phyloP scores from a whole-genome alignment of 306 rosid species.

The Fragaria iinumae region DNA sequence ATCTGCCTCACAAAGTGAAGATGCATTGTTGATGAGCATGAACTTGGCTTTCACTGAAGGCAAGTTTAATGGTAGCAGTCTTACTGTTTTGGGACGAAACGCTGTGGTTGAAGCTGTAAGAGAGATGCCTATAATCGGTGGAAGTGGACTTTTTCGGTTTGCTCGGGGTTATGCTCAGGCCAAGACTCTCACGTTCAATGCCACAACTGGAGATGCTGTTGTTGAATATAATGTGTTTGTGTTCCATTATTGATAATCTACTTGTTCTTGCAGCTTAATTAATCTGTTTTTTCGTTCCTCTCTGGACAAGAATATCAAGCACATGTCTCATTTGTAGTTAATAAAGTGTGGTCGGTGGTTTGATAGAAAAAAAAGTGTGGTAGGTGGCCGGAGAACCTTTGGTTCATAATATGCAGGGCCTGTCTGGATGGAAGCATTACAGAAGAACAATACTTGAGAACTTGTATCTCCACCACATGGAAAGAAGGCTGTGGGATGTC shows the following conservation, averaged over 20 bases:
- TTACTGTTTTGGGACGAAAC: conserved; percentile 49
- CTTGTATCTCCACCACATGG: no score
- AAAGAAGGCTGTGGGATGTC: no score
- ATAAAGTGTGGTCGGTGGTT: no score
- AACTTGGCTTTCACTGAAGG: conserved; percentile 39
- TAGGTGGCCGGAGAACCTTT: no score
- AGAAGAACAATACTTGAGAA: no score
- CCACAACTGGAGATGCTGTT: conserved; percentile 33
- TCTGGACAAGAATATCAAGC: no score
- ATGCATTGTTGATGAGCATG: conserved; percentile 37
- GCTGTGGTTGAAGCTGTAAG: not conserved
- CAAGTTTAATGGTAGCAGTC: conserved; percentile 43
- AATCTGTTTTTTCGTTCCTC: no score
- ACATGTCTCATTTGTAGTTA: no score
- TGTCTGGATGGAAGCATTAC: no score
- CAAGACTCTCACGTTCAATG: conserved; percentile 25
- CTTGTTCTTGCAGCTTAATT: no score
- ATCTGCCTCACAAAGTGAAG: conserved; percentile 34
- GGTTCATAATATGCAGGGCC: no score
- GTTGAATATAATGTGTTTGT: conserved; percentile 49
- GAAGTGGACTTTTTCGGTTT: conserved; percentile 46
- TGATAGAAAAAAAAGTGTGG: no score
- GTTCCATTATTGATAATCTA: conserved; percentile 8
- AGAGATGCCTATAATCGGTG: conserved; percentile 58
- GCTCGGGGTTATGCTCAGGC: conserved; percentile 55